These are phyloP conservation scores for Lanmaoa pseudosensibilis DNA, from an alignment of 768 basidiomycete species.

Conservation along the genomic window DNA sequence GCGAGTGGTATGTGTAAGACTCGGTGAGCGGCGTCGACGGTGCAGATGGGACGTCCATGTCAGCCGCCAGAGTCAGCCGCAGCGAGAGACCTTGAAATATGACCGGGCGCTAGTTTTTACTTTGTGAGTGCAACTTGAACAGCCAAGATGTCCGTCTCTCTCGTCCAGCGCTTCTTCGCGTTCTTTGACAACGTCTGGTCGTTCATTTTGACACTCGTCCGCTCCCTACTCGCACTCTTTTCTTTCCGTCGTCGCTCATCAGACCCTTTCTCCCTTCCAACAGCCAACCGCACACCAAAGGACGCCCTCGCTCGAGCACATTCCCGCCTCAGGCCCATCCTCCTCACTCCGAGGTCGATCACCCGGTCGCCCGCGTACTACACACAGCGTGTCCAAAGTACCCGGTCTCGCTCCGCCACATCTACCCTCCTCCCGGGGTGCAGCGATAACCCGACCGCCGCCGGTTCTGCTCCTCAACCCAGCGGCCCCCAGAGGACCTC, in stretches of 20 bases:
- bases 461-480: neutral
- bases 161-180: slow-evolving; percentile 7
- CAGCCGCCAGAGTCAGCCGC: slow-evolving; percentile 17
- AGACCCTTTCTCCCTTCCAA: slow-evolving; percentile 13
- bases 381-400: slow-evolving; percentile 4
- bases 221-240: slow-evolving; percentile 26
- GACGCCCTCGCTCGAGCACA: slow-evolving; percentile 16
- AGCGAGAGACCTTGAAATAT: slow-evolving; percentile 5
- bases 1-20: slow-evolving; percentile 80
- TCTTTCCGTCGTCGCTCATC: slow-evolving; percentile 10
- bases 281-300: neutral
- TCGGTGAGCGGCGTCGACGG: slow-evolving; percentile 57
- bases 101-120: no score
- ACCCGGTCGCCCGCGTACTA: neutral
- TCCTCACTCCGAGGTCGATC: slow-evolving; percentile 18
- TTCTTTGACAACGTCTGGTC: slow-evolving; percentile 25
- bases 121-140: slow-evolving; percentile 1
- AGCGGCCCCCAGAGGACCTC: slow-evolving; percentile 14
- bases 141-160: slow-evolving; percentile 13
- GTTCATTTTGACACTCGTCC: slow-evolving; percentile 29
- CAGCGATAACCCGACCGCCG: neutral
- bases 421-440: slow-evolving; percentile 12
- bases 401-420: slow-evolving; percentile 9
- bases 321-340: slow-evolving; percentile 20
- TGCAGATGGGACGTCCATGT: slow-evolving; percentile 50